Conservation (phyloP, 1,139 yeast genomes). For the Meyerozyma carpophila region DNA sequence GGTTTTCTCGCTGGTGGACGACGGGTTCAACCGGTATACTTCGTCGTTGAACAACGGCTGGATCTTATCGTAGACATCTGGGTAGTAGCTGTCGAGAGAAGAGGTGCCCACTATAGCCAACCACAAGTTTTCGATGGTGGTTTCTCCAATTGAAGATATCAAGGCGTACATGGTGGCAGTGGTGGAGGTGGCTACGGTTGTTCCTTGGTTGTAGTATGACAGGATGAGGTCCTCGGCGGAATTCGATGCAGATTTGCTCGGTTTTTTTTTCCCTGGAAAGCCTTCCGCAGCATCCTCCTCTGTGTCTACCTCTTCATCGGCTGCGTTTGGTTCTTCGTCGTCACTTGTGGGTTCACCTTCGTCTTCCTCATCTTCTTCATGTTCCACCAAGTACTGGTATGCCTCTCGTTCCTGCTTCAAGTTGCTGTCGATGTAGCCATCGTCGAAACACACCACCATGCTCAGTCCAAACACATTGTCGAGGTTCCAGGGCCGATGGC, state of each 20-base stretch:
- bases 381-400: conserved; percentile 41
- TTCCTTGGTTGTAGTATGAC: conserved; percentile 76
- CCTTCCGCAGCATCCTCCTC: conserved; percentile 23
- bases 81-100: conserved; percentile 68
- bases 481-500: conserved; percentile 94
- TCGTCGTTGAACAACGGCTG: conserved; percentile 79
- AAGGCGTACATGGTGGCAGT: conserved; percentile 78
- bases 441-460: conserved; percentile 81
- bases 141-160: conserved; percentile 64
- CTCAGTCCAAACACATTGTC: conserved; percentile 87
- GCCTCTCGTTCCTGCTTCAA: conserved; percentile 50
- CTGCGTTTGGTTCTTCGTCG: conserved; percentile 12
- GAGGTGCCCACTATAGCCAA: conserved; percentile 84
- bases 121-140: conserved; percentile 68
- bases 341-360: conserved; percentile 14
- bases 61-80: conserved; percentile 68
- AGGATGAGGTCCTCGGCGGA: conserved; percentile 63
- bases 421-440: conserved; percentile 64
- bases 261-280: conserved; percentile 16
- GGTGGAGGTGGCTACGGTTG: conserved; percentile 68
- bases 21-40: conserved; percentile 60
- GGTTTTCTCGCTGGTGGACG: conserved; percentile 29
- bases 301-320: conserved; percentile 19
- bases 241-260: conserved; percentile 13
- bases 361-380: conserved; percentile 30